A percentile compares a stretch with the other conserved stretches of the same genome.
phyloP scores from a whole-genome alignment of 345 rosid species.

The Boechera divaricarpa region DNA sequence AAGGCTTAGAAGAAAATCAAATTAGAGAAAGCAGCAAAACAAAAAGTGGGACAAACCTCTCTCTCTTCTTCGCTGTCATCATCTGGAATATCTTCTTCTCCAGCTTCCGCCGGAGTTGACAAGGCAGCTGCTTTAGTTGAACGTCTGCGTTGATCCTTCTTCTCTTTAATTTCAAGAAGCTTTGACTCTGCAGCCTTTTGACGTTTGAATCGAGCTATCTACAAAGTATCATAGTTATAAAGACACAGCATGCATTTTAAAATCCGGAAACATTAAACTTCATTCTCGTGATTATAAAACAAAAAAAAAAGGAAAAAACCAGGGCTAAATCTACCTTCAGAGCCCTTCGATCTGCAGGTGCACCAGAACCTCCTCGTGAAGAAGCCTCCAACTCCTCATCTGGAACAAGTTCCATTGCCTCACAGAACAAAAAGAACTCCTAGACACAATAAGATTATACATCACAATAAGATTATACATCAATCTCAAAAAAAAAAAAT shows the following conservation, averaged over 20 bases:
- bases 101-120: constrained; percentile 81
- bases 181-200: constrained; percentile 86
- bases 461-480: constrained; percentile 14
- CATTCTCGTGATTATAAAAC: background rate
- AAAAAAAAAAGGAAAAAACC: background rate
- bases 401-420: constrained; percentile 83
- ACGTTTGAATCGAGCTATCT: constrained; percentile 89
- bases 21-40: background rate
- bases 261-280: background rate
- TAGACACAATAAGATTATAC: constrained; percentile 33
- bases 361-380: constrained; percentile 55
- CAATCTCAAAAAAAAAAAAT: background rate
- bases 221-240: constrained; percentile 26
- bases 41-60: constrained; percentile 57
- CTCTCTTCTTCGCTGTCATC: constrained; percentile 98
- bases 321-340: constrained; percentile 58
- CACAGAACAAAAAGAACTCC: constrained; percentile 91
- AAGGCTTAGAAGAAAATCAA: constrained; percentile 3
- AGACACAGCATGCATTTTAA: background rate
- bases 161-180: constrained; percentile 81
- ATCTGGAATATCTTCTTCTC: constrained; percentile 82
- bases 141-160: constrained; percentile 82
- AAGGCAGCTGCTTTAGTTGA: constrained; percentile 77
- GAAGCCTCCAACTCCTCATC: constrained; percentile 67
- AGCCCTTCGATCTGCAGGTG: constrained; percentile 77